Evolutionary conservation across 2,329 filamentous ascomycete genomes (phyloP).

Genomic region (Sporothrix sp.): DNA sequence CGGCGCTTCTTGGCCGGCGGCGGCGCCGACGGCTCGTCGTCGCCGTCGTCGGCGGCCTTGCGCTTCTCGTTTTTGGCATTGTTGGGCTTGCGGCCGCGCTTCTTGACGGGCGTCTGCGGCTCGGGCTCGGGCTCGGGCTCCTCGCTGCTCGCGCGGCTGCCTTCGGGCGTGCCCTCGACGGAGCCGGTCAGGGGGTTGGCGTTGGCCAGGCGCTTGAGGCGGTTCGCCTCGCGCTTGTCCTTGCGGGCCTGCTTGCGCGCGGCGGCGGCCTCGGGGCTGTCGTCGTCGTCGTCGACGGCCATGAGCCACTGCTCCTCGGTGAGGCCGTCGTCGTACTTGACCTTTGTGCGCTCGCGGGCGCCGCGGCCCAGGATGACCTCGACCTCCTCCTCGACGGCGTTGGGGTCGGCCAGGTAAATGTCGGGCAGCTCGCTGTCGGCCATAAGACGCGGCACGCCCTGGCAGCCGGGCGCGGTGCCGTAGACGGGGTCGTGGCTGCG

Average conservation of each 20-base stretch:
- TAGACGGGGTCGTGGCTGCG: constrained; percentile 58
- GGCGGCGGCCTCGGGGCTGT: constrained; percentile 85
- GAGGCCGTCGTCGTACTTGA: constrained; percentile 92
- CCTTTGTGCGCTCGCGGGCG: constrained; percentile 86
- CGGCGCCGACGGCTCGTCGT: constrained; percentile 65
- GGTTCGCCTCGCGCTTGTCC: constrained; percentile 69
- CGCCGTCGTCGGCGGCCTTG: constrained; percentile 64
- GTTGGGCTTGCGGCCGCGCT: constrained; percentile 73
- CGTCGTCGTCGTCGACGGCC: constrained; percentile 93
- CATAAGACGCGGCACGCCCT: constrained; percentile 69
- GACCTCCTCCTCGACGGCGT: constrained; percentile 70
- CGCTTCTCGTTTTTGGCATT: constrained; percentile 69
- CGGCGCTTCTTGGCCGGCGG: constrained; percentile 70
- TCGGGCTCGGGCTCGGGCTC: constrained; percentile 32
- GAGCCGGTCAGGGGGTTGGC: constrained; percentile 22
- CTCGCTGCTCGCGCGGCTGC: constrained; percentile 76
- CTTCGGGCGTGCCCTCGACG: constrained; percentile 61
- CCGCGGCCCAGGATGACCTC: constrained; percentile 73
- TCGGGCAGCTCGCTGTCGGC: constrained; percentile 82
- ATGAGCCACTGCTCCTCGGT: constrained; percentile 99
- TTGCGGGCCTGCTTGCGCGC: constrained; percentile 80
- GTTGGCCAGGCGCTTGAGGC: constrained; percentile 46
- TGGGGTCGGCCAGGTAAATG: constrained; percentile 83
- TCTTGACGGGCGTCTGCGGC: constrained; percentile 63
- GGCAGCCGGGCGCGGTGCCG: constrained; percentile 54